phyloP scores from a whole-genome alignment of 495 filamentous ascomycete species.

The Lasiosphaeriaceae sp. region DNA sequence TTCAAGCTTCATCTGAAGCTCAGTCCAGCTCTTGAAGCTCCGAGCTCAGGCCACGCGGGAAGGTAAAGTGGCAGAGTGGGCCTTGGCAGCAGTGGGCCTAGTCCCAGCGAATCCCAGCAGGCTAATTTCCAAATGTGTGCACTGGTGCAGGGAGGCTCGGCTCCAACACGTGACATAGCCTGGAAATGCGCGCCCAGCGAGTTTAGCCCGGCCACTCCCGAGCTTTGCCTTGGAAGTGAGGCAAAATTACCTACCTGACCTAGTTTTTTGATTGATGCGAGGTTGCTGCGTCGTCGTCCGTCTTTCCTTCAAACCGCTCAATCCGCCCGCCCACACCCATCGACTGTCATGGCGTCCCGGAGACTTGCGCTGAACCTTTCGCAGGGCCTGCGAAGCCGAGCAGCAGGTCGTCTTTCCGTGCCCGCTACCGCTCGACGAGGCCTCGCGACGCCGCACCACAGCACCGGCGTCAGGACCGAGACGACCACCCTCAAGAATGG shows the following conservation, averaged over 20 bases:
- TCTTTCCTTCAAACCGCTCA: conserved; percentile 46
- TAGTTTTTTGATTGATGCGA: conserved; percentile 30
- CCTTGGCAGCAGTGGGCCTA: neutral
- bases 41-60: neutral
- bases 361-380: conserved; percentile 86
- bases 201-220: conserved; percentile 28
- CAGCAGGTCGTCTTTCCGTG: conserved; percentile 56
- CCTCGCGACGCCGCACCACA: conserved; percentile 69
- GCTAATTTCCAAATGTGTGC: conserved; percentile 14
- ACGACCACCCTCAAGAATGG: conserved; percentile 95
- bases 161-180: conserved; percentile 14
- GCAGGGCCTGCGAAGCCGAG: conserved; percentile 78
- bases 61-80: neutral
- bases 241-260: conserved; percentile 32
- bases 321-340: conserved; percentile 29
- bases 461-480: conserved; percentile 73
- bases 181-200: neutral
- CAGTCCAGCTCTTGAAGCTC: neutral
- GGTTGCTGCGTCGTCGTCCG: conserved; percentile 7
- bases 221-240: conserved; percentile 33
- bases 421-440: conserved; percentile 73
- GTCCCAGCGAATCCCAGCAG: neutral
- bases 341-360: conserved; percentile 81
- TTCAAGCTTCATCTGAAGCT: too few relatives aligned
- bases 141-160: neutral